These are phyloP conservation scores for Gossypium aridum DNA, from an alignment of 441 rosid species.

Conservation along the genomic window DNA sequence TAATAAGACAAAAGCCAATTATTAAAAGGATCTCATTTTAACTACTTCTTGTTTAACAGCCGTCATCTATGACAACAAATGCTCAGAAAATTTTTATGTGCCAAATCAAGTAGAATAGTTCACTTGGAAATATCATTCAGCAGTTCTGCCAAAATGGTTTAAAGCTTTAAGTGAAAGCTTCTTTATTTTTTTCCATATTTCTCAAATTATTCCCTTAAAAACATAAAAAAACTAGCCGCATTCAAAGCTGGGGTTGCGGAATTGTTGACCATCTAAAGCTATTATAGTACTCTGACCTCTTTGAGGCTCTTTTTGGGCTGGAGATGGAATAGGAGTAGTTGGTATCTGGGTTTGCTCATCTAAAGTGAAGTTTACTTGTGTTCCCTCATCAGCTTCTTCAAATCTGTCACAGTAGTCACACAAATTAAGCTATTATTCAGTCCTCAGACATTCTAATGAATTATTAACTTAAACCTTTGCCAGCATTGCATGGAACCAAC, in stretches of 20 bases:
- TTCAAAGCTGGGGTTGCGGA: not conserved
- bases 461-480: not conserved
- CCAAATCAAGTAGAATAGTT: not conserved
- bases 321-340: slow-evolving; percentile 43
- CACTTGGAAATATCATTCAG: not conserved
- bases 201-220: not conserved
- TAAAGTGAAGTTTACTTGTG: slow-evolving; percentile 44
- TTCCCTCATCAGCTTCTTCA: slow-evolving; percentile 72
- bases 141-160: not conserved
- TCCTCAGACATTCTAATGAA: not conserved
- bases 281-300: slow-evolving; percentile 40
- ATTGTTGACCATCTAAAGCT: not conserved
- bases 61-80: not conserved
- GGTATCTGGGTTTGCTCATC: slow-evolving; percentile 49
- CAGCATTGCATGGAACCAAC: not conserved
- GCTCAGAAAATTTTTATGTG: not conserved
- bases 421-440: not conserved
- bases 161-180: not conserved
- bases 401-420: slow-evolving; percentile 43
- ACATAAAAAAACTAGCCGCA: not conserved
- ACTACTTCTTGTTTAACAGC: not conserved
- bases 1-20: not conserved
- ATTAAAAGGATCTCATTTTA: not conserved
- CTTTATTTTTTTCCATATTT: not conserved
- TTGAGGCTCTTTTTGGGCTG: slow-evolving; percentile 39